Evolutionary conservation across 1,284 basidiomycete species (phyloP).

Genomic region (Inonotus hispidus): DNA sequence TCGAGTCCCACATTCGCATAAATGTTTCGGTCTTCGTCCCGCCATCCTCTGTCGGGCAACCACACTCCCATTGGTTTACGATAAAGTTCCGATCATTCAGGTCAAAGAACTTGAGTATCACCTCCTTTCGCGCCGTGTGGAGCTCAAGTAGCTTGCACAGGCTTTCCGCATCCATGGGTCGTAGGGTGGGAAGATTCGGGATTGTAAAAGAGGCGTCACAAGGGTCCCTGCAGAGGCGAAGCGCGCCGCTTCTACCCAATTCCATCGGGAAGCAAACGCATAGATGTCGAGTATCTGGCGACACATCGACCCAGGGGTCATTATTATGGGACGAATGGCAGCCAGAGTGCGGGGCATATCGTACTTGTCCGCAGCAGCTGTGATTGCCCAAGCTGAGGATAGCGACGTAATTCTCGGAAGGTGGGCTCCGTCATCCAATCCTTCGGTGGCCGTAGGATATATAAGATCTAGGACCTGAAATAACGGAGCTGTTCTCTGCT

Average conservation of each 20-base stretch:
- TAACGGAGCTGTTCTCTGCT: background rate
- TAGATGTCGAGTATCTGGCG: constrained; percentile 1
- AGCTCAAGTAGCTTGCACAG: constrained; percentile 11
- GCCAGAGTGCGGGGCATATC: constrained; percentile 6
- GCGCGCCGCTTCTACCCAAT: constrained; percentile 10
- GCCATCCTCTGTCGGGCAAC: background rate
- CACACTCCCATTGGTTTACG: constrained; percentile 6
- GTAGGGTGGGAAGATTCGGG: background rate
- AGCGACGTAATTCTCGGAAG: background rate
- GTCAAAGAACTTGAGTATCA: constrained; percentile 5
- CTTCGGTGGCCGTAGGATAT: constrained; percentile 1
- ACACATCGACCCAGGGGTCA: background rate
- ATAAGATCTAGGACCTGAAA: constrained; percentile 9
- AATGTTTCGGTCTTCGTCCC: constrained; percentile 1
- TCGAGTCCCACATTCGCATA: constrained; percentile 1
- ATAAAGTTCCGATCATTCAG: background rate
- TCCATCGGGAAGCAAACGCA: constrained; percentile 11
- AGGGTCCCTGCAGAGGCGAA: constrained; percentile 11
- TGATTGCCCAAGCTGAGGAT: background rate
- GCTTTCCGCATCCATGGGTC: background rate
- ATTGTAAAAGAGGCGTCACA: background rate
- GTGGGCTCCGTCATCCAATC: background rate
- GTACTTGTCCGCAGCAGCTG: constrained; percentile 16
- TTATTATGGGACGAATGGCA: background rate
- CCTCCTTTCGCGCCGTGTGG: constrained; percentile 5